Evolutionary conservation across 768 basidiomycete species (phyloP).

Genomic region (Mrakia blollopis): DNA sequence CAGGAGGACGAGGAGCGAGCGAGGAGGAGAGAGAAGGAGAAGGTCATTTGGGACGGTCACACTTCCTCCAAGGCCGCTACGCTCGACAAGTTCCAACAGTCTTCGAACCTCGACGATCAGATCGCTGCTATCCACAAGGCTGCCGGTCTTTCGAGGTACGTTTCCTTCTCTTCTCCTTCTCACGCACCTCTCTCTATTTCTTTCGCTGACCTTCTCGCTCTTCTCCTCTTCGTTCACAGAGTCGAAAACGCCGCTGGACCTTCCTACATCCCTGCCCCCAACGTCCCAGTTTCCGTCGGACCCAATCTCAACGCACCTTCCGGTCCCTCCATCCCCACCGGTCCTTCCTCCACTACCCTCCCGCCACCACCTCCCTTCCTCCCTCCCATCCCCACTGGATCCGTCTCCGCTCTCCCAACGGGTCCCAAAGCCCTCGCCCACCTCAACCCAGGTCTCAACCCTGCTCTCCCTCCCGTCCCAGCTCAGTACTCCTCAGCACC

Average conservation of each 20-base stretch:
- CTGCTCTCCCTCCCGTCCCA: constrained; percentile 13
- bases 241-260: constrained; percentile 33
- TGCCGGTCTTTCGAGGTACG: constrained; percentile 81
- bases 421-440: constrained; percentile 34
- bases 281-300: not conserved
- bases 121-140: constrained; percentile 93
- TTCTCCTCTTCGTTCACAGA: constrained; percentile 12
- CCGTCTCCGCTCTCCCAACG: constrained; percentile 32
- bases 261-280: not conserved
- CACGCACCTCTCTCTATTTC: not conserved
- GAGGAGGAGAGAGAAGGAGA: constrained; percentile 80
- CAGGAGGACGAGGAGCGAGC: constrained; percentile 81
- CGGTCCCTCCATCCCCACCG: not conserved
- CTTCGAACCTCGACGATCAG: constrained; percentile 94
- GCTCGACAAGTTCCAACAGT: constrained; percentile 84
- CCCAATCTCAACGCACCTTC: not conserved
- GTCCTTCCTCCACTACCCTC: not conserved
- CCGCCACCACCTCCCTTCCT: constrained; percentile 4
- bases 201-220: not conserved
- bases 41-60: constrained; percentile 98
- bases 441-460: constrained; percentile 12
- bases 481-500: constrained; percentile 66
- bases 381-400: constrained; percentile 19
- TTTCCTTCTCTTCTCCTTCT: constrained; percentile 35
- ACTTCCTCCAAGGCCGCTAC: constrained; percentile 89